A percentile compares a stretch with the other conserved stretches of the same genome.
These are phyloP conservation scores for Termitomyces bulborhizus DNA, from an alignment of 768 basidiomycete genomes.

Conservation along the genomic window DNA sequence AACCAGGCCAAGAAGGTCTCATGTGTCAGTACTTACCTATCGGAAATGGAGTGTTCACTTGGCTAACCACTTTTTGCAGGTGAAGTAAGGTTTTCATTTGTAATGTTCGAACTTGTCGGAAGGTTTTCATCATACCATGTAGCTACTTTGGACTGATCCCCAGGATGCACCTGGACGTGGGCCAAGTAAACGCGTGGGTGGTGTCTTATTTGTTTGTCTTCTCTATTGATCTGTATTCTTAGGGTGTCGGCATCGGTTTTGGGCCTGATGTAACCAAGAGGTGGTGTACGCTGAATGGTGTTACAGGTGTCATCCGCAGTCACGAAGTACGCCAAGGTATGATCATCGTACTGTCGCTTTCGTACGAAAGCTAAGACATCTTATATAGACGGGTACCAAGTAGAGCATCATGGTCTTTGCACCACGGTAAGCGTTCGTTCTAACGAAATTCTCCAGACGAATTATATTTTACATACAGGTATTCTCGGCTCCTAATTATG, in stretches of 20 bases:
- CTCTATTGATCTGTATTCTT: conserved; percentile 12
- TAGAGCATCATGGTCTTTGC: conserved; percentile 93
- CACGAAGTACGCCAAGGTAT: conserved; percentile 93
- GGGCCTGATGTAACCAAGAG: conserved; percentile 89
- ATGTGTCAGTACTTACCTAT: conserved; percentile 65
- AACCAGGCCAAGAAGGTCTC: conserved; percentile 91
- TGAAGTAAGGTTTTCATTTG: conserved; percentile 41
- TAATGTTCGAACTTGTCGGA: neutral
- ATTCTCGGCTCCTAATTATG: conserved; percentile 94
- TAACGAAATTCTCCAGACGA: conserved; percentile 8
- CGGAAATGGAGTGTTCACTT: neutral
- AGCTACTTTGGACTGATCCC: conserved; percentile 96
- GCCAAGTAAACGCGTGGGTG: conserved; percentile 86
- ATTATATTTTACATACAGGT: conserved; percentile 39
- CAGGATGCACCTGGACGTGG: conserved; percentile 86
- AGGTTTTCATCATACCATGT: conserved; percentile 3
- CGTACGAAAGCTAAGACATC: neutral
- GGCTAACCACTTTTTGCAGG: conserved; percentile 30
- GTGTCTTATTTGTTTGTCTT: conserved; percentile 1
- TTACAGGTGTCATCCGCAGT: conserved; percentile 87
- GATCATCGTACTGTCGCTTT: conserved; percentile 12
- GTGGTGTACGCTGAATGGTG: conserved; percentile 84
- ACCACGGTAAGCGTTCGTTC: conserved; percentile 58
- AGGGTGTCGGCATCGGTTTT: conserved; percentile 95
- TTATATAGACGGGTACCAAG: conserved; percentile 76